Percentiles rank a stretch among this genome's conserved stretches.
phyloP scores from a whole-genome alignment of 805 yeast species.

The Hanseniaspora valbyensis region DNA sequence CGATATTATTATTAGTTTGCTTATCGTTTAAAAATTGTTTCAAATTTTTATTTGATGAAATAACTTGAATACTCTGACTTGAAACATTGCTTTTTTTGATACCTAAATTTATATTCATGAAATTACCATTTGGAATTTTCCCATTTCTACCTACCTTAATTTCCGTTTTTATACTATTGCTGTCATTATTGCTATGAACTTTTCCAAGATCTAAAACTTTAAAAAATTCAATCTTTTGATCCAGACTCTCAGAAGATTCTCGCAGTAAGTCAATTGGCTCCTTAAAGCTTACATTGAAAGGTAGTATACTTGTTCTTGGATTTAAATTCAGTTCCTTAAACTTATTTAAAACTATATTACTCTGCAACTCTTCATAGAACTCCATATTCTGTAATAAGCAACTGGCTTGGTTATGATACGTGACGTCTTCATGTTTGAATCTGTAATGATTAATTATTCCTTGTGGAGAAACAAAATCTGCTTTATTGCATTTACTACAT shows the following conservation, averaged over 20 bases:
- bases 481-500: slow-evolving; percentile 56
- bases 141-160: slow-evolving; percentile 1
- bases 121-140: neutral
- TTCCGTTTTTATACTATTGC: neutral
- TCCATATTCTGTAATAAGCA: slow-evolving; percentile 62
- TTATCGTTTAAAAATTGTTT: neutral
- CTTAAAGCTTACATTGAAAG: slow-evolving; percentile 25
- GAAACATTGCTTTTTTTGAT: neutral
- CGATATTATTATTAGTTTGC: neutral
- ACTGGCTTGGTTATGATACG: slow-evolving; percentile 58
- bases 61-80: neutral
- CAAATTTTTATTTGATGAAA: slow-evolving; percentile 1
- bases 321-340: slow-evolving; percentile 24
- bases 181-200: neutral
- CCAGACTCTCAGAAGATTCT: slow-evolving; percentile 7
- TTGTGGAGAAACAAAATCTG: slow-evolving; percentile 67
- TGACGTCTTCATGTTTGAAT: slow-evolving; percentile 53
- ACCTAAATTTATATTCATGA: neutral
- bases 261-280: neutral
- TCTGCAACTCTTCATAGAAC: slow-evolving; percentile 35
- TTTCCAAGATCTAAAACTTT: slow-evolving; percentile 5
- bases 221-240: slow-evolving; percentile 6
- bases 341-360: slow-evolving; percentile 26
- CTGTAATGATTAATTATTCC: slow-evolving; percentile 71
- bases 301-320: slow-evolving; percentile 25